These are phyloP conservation scores for Ustanciosporium gigantosporum DNA, from an alignment of 1,284 basidiomycete genomes.

Conservation along the genomic window DNA sequence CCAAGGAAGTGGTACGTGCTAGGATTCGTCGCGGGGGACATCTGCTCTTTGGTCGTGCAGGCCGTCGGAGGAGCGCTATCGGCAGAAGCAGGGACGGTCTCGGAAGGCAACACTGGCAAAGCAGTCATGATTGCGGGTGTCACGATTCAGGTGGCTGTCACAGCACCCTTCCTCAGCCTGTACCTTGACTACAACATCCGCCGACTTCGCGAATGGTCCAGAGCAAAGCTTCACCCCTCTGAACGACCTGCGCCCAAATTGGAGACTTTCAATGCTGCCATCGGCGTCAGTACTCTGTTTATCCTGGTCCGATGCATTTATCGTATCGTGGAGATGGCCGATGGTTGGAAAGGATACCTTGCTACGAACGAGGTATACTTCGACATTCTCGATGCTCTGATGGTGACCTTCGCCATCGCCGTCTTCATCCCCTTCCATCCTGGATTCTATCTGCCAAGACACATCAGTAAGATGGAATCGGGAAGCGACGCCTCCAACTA, in stretches of 20 bases:
- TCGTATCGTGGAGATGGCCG: conserved; percentile 39
- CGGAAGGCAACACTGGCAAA: conserved; percentile 10
- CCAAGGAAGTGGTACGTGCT: conserved; percentile 31
- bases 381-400: conserved; percentile 29
- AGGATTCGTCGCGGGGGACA: conserved; percentile 27
- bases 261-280: conserved; percentile 16
- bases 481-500: neutral
- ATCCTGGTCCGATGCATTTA: conserved; percentile 38
- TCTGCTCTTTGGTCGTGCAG: conserved; percentile 33
- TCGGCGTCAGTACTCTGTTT: conserved; percentile 29
- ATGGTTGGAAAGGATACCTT: conserved; percentile 33
- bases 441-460: conserved; percentile 10
- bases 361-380: conserved; percentile 27
- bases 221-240: neutral
- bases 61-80: conserved; percentile 31
- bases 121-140: conserved; percentile 36
- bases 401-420: conserved; percentile 30
- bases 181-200: conserved; percentile 39
- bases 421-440: conserved; percentile 36
- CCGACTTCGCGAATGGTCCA: conserved; percentile 22
- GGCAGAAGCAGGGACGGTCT: conserved; percentile 13
- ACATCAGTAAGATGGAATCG: neutral
- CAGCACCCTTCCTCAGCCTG: conserved; percentile 24
- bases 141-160: conserved; percentile 27
- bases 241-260: conserved; percentile 12